Conservation (phyloP, 106 monocot species). For the Gastrodia elata region DNA sequence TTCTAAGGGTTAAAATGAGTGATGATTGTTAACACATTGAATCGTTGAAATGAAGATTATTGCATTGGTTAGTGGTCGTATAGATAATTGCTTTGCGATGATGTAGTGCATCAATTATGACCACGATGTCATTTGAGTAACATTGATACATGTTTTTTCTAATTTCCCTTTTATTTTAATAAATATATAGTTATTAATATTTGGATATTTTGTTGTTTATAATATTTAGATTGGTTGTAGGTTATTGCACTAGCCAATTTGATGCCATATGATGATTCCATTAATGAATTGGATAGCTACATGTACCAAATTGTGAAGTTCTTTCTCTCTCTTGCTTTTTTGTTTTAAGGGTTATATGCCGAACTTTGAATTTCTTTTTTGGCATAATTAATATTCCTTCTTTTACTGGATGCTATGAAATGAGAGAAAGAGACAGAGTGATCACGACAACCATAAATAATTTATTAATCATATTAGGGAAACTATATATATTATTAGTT, state of each 20-base stretch:
- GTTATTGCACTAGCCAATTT: conserved; percentile 93
- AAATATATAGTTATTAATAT: not conserved
- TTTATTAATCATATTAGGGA: no score
- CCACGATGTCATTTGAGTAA: conserved; percentile 53
- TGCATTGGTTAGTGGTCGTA: conserved; percentile 84
- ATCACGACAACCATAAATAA: no score
- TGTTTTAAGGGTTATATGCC: no score
- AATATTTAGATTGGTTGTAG: conserved; percentile 24
- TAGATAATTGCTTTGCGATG: conserved; percentile 98
- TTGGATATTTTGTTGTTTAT: not conserved
- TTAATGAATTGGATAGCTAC: conserved; percentile 95
- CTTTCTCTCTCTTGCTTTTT: not conserved
- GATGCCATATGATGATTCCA: conserved; percentile 67
- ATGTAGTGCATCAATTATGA: conserved; percentile 90
- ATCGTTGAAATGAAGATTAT: conserved; percentile 73
- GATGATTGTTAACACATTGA: not conserved
- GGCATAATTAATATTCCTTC: no score
- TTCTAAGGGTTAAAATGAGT: no score
- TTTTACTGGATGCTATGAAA: no score
- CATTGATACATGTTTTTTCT: not conserved
- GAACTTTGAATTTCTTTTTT: no score
- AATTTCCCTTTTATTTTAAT: not conserved
- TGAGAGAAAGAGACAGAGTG: no score
- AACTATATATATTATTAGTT: no score
- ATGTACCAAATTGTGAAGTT: conserved; percentile 94